Evolutionary conservation across 345 rosid genomes (phyloP).

Genomic region (Mangifera indica): DNA sequence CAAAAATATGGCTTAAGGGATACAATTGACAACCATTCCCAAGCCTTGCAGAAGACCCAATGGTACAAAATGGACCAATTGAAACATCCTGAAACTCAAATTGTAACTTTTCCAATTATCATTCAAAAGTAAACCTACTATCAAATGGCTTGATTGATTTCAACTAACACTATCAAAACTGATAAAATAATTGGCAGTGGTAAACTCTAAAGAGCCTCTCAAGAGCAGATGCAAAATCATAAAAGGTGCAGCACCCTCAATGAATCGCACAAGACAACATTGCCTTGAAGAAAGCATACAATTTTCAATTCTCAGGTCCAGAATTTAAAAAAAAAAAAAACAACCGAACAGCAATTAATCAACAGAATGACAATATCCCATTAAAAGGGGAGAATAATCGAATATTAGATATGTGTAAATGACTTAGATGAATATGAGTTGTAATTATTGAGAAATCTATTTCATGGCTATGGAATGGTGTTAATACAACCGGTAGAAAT

Average conservation of each 20-base stretch:
- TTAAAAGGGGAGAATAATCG: background rate
- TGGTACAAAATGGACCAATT: constrained; percentile 78
- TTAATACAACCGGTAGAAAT: background rate
- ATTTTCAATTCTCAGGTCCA: too few species aligned
- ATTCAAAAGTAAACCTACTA: background rate
- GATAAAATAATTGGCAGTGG: background rate
- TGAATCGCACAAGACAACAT: too few species aligned
- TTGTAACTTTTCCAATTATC: background rate
- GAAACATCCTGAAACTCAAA: constrained; percentile 57
- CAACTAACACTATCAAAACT: constrained; percentile 1
- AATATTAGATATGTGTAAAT: background rate
- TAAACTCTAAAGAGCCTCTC: background rate
- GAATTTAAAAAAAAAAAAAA: too few species aligned
- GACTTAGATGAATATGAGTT: too few species aligned
- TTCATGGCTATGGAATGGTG: too few species aligned
- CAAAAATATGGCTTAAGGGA: constrained; percentile 79
- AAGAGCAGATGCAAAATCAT: too few species aligned
- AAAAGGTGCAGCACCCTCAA: too few species aligned
- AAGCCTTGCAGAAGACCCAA: constrained; percentile 75
- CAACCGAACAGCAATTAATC: background rate
- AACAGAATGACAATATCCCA: background rate
- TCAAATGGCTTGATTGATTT: background rate
- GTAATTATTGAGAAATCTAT: too few species aligned
- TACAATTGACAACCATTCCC: constrained; percentile 70
- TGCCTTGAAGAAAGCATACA: too few species aligned